These are phyloP conservation scores for Hamamelis virginiana DNA, from an alignment of 164 flowering plant genomes.

Conservation along the genomic window DNA sequence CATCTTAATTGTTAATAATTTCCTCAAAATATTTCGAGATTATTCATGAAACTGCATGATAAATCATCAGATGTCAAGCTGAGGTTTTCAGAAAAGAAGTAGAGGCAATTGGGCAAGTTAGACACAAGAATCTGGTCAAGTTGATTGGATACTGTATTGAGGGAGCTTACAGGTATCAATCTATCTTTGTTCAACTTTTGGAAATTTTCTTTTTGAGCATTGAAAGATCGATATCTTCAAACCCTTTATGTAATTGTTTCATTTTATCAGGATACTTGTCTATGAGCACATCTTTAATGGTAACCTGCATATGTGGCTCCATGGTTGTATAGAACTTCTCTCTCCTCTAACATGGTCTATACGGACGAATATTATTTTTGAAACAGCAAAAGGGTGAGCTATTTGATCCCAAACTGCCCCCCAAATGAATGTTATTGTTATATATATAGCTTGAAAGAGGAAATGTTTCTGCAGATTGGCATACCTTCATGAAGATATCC, in stretches of 20 bases:
- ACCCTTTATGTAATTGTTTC: neutral
- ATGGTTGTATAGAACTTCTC: slow-evolving; percentile 19
- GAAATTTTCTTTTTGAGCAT: neutral
- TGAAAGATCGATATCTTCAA: neutral
- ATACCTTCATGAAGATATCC: slow-evolving; percentile 55
- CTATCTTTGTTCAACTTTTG: neutral
- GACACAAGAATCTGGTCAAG: slow-evolving; percentile 51
- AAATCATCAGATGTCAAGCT: slow-evolving; percentile 19
- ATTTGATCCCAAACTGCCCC: neutral
- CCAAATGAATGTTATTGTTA: neutral
- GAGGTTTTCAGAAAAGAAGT: slow-evolving; percentile 33
- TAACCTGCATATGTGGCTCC: slow-evolving; percentile 53
- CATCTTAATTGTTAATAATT: too few species aligned
- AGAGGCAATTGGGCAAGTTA: slow-evolving; percentile 30
- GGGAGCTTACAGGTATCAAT: slow-evolving; percentile 34
- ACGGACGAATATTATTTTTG: slow-evolving; percentile 46
- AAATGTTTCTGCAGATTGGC: slow-evolving; percentile 38
- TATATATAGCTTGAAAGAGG: neutral
- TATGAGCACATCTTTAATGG: slow-evolving; percentile 54
- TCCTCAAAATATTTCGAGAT: neutral
- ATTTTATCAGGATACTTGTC: slow-evolving; percentile 39
- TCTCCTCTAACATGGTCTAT: slow-evolving; percentile 49
- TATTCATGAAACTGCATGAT: neutral
- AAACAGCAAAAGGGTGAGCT: slow-evolving; percentile 46
- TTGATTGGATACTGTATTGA: slow-evolving; percentile 41